Conservation (phyloP, 2,329 filamentous ascomycete species). For the Apiospora sp. region DNA sequence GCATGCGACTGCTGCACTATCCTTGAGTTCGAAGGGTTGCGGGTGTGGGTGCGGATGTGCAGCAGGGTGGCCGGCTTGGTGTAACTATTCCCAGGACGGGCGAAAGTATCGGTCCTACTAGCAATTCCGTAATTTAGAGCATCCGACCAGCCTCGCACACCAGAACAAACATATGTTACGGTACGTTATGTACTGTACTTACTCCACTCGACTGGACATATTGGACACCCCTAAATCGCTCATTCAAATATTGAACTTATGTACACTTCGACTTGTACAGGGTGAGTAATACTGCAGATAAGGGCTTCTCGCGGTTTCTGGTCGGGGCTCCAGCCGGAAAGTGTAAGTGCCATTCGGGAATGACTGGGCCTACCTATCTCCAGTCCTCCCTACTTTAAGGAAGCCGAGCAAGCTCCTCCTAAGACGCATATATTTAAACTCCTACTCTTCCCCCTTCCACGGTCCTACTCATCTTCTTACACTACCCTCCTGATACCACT, state of each 20-base stretch:
- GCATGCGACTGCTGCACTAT: neutral
- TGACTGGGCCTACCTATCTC: slow-evolving; percentile 1
- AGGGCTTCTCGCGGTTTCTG: slow-evolving; percentile 14
- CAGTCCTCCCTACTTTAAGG: neutral
- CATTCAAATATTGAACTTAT: neutral
- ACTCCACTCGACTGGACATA: neutral
- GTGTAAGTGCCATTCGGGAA: neutral
- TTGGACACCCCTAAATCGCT: slow-evolving; percentile 13
- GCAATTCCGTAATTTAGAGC: neutral
- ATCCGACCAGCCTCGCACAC: slow-evolving; percentile 8
- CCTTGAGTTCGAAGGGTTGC: neutral
- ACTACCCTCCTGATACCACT: neutral
- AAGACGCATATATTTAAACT: slow-evolving; percentile 5
- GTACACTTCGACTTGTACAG: neutral
- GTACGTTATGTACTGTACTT: slow-evolving; percentile 11
- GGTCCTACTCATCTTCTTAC: neutral
- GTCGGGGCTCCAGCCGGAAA: neutral
- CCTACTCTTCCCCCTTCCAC: neutral
- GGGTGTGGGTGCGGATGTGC: neutral
- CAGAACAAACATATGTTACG: slow-evolving; percentile 2
- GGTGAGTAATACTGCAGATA: slow-evolving; percentile 18
- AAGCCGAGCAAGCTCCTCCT: neutral
- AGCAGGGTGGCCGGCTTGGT: neutral
- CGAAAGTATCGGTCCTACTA: slow-evolving; percentile 14
- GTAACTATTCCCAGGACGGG: neutral